phyloP scores from a whole-genome alignment of 2,329 filamentous ascomycete species.

The Trichothecium roseum region DNA sequence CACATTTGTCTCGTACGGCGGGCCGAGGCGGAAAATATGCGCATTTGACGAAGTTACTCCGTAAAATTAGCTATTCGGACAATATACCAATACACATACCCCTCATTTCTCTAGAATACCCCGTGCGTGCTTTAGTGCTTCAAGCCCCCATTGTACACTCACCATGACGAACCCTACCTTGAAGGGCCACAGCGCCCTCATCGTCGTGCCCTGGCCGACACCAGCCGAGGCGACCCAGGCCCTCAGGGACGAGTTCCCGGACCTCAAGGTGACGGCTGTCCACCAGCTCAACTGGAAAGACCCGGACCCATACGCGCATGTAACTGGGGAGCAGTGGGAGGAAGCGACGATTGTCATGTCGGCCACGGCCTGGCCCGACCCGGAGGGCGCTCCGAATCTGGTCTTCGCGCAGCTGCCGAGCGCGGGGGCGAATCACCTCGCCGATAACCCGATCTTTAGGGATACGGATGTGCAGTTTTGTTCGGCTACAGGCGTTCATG shows the following conservation, averaged over 20 bases:
- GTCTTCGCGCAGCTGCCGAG: constrained; percentile 43
- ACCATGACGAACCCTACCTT: constrained; percentile 23
- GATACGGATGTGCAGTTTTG: constrained; percentile 40
- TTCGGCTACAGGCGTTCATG: constrained; percentile 48
- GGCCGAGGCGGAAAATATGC: too few species aligned
- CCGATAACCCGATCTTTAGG: constrained; percentile 34
- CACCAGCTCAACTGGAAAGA: constrained; percentile 17
- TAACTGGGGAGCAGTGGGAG: constrained; percentile 30
- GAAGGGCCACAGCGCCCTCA: constrained; percentile 37
- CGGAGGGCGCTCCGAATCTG: constrained; percentile 33
- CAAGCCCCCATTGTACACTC: too few species aligned
- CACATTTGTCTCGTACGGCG: too few species aligned
- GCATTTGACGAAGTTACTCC: too few species aligned
- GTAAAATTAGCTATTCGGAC: too few species aligned
- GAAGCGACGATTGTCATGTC: constrained; percentile 39
- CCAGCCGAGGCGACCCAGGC: constrained; percentile 22
- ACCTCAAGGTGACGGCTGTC: constrained; percentile 25
- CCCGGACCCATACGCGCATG: constrained; percentile 11
- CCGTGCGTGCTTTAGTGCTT: too few species aligned
- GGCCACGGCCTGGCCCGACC: constrained; percentile 28
- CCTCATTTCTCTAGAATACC: too few species aligned
- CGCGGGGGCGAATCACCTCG: constrained; percentile 41
- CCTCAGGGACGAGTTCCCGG: constrained; percentile 29
- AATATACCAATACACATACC: too few species aligned
- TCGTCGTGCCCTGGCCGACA: constrained; percentile 22